Percentiles rank a stretch among this genome's conserved stretches.
Evolutionary conservation across 257 asterid species (phyloP).

Genomic region (Penstemon newberryi): DNA sequence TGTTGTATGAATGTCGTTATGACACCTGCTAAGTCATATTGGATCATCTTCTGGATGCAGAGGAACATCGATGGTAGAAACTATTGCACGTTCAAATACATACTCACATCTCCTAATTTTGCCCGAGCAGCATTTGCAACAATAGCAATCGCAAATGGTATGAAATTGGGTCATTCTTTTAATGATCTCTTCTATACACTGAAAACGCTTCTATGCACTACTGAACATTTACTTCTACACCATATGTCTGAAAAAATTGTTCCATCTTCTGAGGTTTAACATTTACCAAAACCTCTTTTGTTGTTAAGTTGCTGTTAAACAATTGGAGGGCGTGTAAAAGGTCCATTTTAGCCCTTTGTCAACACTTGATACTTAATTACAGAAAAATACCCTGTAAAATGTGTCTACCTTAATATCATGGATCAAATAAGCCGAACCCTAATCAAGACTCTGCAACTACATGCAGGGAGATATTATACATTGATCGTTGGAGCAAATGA

Average conservation of each 20-base stretch:
- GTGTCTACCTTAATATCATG: too few species aligned
- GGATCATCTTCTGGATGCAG: conserved; percentile 44
- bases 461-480: conserved; percentile 76
- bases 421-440: too few species aligned
- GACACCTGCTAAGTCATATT: not conserved
- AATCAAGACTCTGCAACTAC: not conserved
- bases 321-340: too few species aligned
- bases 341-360: too few species aligned
- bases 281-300: too few species aligned
- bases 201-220: not conserved
- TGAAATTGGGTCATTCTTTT: not conserved
- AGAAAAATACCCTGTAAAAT: too few species aligned
- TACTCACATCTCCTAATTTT: conserved; percentile 67
- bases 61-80: conserved; percentile 64
- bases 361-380: too few species aligned
- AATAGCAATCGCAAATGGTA: conserved; percentile 84
- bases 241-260: not conserved
- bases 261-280: too few species aligned
- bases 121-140: conserved; percentile 85
- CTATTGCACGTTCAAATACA: conserved; percentile 76
- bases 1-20: not conserved
- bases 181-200: not conserved
- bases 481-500: conserved; percentile 85
- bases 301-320: too few species aligned
- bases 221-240: not conserved